These are phyloP conservation scores for Albophoma yamanashiensis DNA, from an alignment of 2,329 filamentous ascomycete species.

Conservation along the genomic window DNA sequence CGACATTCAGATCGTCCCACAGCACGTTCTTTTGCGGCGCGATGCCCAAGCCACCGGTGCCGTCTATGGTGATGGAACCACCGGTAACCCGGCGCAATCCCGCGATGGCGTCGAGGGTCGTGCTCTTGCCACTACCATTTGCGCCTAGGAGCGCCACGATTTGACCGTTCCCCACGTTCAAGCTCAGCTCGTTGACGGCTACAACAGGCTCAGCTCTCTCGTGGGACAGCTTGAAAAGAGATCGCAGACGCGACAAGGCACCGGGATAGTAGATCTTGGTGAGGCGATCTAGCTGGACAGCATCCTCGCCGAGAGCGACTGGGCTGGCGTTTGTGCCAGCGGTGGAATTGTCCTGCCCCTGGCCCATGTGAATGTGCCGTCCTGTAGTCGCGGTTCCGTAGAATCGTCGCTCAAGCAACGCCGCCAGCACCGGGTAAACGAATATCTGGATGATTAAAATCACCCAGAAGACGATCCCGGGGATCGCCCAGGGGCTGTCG, in stretches of 20 bases:
- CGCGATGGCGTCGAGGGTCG: slow-evolving; percentile 78
- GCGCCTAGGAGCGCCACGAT: slow-evolving; percentile 81
- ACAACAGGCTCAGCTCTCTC: slow-evolving; percentile 50
- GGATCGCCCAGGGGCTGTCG: slow-evolving; percentile 53
- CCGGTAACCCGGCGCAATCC: slow-evolving; percentile 68
- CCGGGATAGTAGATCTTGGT: slow-evolving; percentile 69
- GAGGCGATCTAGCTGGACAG: slow-evolving; percentile 62
- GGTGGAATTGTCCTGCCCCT: slow-evolving; percentile 10
- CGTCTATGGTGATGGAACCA: slow-evolving; percentile 68
- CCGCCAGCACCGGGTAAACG: slow-evolving; percentile 65
- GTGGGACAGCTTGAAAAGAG: slow-evolving; percentile 20
- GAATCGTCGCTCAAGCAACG: slow-evolving; percentile 59
- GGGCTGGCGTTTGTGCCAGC: background rate
- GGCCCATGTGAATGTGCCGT: slow-evolving; percentile 37
- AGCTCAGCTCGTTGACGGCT: slow-evolving; percentile 66
- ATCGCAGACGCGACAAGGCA: slow-evolving; percentile 44
- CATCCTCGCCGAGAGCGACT: slow-evolving; percentile 24
- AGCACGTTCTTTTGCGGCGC: slow-evolving; percentile 92
- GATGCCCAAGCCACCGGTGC: slow-evolving; percentile 69
- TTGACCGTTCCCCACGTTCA: slow-evolving; percentile 65
- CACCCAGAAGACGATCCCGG: slow-evolving; percentile 68
- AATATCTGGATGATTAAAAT: slow-evolving; percentile 71
- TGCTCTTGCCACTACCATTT: slow-evolving; percentile 85
- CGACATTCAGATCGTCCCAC: slow-evolving; percentile 80
- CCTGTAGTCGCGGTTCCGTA: slow-evolving; percentile 63